phyloP scores from a whole-genome alignment of 176 grass and related monocot genomes.

The Juncus effusus region DNA sequence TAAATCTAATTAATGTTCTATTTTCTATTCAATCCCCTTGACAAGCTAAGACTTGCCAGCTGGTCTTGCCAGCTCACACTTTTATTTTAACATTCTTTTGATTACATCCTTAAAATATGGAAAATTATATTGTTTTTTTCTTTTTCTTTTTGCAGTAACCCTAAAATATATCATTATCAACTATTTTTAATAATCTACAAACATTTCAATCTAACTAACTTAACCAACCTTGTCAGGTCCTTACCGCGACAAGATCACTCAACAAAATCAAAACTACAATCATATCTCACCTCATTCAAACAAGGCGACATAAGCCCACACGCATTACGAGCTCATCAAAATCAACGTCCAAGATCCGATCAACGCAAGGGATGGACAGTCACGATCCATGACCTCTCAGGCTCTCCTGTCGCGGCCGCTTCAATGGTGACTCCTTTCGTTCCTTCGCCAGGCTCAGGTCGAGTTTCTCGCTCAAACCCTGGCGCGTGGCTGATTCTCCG shows the following conservation, averaged over 20 bases:
- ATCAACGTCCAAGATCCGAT: constrained; percentile 26
- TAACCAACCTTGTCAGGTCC: constrained; percentile 1
- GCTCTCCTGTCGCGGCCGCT: constrained; percentile 78
- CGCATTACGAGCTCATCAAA: background rate
- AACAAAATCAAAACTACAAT: constrained; percentile 30
- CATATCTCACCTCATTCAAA: constrained; percentile 49
- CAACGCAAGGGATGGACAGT: constrained; percentile 97
- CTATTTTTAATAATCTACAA: no score
- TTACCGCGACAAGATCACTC: constrained; percentile 11
- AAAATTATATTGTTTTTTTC: background rate
- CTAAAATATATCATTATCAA: no score
- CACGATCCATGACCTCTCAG: constrained; percentile 93
- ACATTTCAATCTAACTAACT: background rate
- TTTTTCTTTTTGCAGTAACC: background rate
- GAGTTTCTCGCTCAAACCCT: constrained; percentile 86
- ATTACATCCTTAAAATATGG: background rate
- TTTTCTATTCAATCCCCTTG: no score
- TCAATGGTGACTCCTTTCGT: constrained; percentile 96
- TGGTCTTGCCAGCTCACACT: no score
- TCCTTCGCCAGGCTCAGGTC: constrained; percentile 76
- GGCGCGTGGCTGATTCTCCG: constrained; percentile 89
- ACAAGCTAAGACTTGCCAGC: no score
- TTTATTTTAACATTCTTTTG: background rate
- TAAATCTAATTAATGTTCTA: no score
- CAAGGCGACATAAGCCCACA: constrained; percentile 37